Evolutionary conservation across 164 flowering plant genomes (phyloP), one percentile per base, ranked within the genome.

Genomic region (Aristolochia fimbriata): DNA sequence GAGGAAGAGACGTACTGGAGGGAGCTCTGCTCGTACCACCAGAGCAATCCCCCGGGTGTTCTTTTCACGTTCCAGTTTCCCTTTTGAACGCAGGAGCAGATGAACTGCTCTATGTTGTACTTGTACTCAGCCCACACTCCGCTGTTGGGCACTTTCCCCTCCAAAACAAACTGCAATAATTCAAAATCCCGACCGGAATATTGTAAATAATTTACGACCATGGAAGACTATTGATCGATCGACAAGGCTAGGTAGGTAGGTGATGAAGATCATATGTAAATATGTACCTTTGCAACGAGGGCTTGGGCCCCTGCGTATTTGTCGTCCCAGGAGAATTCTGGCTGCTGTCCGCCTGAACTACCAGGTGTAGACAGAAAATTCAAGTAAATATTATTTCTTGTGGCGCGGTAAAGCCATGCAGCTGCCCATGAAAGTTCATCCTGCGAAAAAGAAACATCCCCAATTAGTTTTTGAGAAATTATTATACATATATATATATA

Each of bases 371-470:
- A 31, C 2, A 80, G 61, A 57, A 31, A 74, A 63, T 73, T 58
- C 22, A 70, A 52, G 68, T 78, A 81, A 2, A 30, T 6, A 43
- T 61, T 15, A 0, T 76, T 70, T 0, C 33, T 16, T 7, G 84
- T 84, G 4, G 84, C 84, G 9, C 74, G 72, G 47, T 71, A 31
- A 37, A 84, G 79, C 89, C 89, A 84, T 51, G 80, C 77, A 15
- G 86, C 84, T 14, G 95, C 89, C 98, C 98, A 87, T 5, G 89
- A 71, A 71, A 92, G 74, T 69, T 89, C 97, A 64, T 92, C 98
- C 98, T 92, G 62, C 33, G 62, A 57, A 37, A 45, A 15, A 11
- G 14, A 48, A 49, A 49, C 6, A 49, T 49, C 10, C 22, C 22
- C 52, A 49, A 11, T 17, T 17, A 1, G 8, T 0, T 17, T 49